phyloP scores from a whole-genome alignment of 2,329 filamentous ascomycete species.

The Ciborinia camelliae region DNA sequence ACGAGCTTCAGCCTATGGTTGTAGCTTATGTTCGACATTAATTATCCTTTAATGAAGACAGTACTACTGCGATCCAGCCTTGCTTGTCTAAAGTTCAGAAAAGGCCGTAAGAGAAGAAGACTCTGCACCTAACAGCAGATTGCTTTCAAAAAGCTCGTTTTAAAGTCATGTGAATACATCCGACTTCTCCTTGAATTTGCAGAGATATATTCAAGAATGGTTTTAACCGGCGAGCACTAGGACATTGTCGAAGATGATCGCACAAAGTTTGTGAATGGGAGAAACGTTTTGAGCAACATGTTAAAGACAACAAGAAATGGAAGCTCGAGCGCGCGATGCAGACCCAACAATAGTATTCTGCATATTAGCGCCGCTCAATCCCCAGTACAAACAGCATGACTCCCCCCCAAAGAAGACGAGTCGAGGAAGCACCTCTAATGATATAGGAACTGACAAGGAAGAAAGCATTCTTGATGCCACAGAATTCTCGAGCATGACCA shows the following conservation, averaged over 20 bases:
- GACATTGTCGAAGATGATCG: not conserved
- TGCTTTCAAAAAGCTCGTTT: slow-evolving; percentile 29
- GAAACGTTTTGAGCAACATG: not conserved
- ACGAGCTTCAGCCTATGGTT: too few relatives aligned
- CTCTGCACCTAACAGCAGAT: slow-evolving; percentile 22
- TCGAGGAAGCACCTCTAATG: too few relatives aligned
- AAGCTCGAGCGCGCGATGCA: not conserved
- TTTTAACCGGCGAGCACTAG: too few relatives aligned
- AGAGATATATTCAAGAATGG: slow-evolving; percentile 28
- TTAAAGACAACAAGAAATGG: not conserved
- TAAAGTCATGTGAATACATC: slow-evolving; percentile 37
- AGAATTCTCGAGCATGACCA: too few relatives aligned
- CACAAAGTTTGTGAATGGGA: not conserved
- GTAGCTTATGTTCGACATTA: too few relatives aligned
- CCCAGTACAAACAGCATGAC: not conserved
- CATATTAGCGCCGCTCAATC: not conserved
- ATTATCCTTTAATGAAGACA: too few relatives aligned
- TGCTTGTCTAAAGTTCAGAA: too few relatives aligned
- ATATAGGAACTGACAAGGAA: too few relatives aligned
- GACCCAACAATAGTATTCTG: not conserved
- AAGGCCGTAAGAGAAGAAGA: too few relatives aligned
- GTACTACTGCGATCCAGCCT: too few relatives aligned
- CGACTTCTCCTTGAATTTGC: slow-evolving; percentile 35
- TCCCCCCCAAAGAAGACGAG: not conserved
- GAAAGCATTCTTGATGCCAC: too few relatives aligned